phyloP scores from a whole-genome alignment of 1,139 yeast genomes.

The Candida dubliniensis region DNA sequence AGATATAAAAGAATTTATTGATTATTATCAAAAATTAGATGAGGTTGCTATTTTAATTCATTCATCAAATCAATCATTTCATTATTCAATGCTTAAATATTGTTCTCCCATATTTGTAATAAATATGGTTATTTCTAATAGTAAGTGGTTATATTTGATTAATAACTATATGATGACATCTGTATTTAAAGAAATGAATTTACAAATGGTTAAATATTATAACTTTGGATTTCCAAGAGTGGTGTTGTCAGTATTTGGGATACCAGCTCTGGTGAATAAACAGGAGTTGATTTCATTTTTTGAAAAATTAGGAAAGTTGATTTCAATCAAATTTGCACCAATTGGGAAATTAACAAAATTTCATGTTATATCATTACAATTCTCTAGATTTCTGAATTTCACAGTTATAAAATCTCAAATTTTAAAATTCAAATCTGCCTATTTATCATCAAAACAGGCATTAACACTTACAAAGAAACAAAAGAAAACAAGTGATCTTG shows the following conservation, averaged over 20 bases:
- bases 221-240: slow-evolving; percentile 4
- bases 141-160: slow-evolving; percentile 3
- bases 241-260: slow-evolving; percentile 12
- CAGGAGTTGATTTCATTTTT: slow-evolving; percentile 7
- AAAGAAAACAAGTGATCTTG: neutral
- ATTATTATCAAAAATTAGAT: slow-evolving; percentile 8
- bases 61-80: slow-evolving; percentile 2
- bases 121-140: slow-evolving; percentile 1
- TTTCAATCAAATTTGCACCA: slow-evolving; percentile 12
- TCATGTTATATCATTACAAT: slow-evolving; percentile 13
- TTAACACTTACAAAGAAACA: neutral
- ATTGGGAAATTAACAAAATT: slow-evolving; percentile 6
- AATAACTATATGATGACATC: neutral
- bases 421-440: neutral
- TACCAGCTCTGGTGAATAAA: slow-evolving; percentile 4
- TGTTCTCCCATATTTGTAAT: slow-evolving; percentile 7
- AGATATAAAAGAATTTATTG: slow-evolving; percentile 2
- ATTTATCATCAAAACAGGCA: neutral
- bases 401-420: slow-evolving; percentile 4
- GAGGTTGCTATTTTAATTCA: slow-evolving; percentile 10
- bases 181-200: slow-evolving; percentile 7
- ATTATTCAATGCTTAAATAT: slow-evolving; percentile 5
- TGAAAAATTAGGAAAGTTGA: slow-evolving; percentile 8
- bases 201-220: slow-evolving; percentile 7
- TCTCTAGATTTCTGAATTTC: slow-evolving; percentile 8